Evolutionary conservation across 164 flowering plant genomes (phyloP), one percentile per base, ranked within the genome.

Genomic region (Protea cynaroides): DNA sequence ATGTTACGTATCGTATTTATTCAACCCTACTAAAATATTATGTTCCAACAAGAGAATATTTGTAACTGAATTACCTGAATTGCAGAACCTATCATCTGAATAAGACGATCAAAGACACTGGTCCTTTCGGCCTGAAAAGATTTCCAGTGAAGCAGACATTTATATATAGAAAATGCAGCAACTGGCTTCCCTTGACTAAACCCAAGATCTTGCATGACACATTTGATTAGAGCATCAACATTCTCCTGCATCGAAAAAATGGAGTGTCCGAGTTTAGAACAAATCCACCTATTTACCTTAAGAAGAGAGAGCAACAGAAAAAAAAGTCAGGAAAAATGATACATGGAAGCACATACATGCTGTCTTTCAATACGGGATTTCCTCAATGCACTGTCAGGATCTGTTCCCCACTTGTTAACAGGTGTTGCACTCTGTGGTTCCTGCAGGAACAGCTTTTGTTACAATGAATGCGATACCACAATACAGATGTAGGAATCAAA

Each of bases 181-280:
- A 85, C 81, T 25, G 89, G 85, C 71, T 81, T 85, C 40, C 80
- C 84, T 59, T 90, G 83, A 78, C 89, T 86, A 75, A 82, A 92
- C 2, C 96, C 99, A 76, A 92, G 74, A 75, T 92, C 82, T 70
- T 88, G 81, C 56, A 40, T 66, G 46, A 88, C 92, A 80, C 97
- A 92, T 54, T 81, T 83, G 58, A 95, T 82, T 61, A 95, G 92
- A 61, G 92, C 82, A 82, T 89, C 99, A 55, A 91, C 82, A 75
- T 67, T 89, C 78, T 94, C 99, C 99, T 94, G 87, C 63, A 70
- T 52, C 68, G 74, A 56, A 29, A 29, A 58, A 36, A 43, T 25
- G 56, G 9, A 24, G 58, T 18, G 19, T 14, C 58, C 63, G 68
- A 38, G 25, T 43, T 25, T 38, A 53, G 50, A 61, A 29, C 34